Evolutionary conservation across 495 filamentous ascomycete species (phyloP).

Genomic region (Hyaloscypha hepaticicola): DNA sequence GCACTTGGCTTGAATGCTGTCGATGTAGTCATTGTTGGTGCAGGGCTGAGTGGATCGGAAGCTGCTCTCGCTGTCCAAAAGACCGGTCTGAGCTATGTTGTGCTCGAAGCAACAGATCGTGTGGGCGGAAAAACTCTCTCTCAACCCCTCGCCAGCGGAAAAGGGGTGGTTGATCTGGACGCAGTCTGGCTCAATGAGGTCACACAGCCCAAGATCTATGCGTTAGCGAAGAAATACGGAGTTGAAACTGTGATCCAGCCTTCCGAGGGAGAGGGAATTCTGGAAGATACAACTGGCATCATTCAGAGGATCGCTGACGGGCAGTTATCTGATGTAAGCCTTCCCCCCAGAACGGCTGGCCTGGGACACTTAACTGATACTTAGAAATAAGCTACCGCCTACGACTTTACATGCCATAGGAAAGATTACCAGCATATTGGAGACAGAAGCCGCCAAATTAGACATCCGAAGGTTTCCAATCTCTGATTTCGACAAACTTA

Average conservation of each 20-base stretch:
- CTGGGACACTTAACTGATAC: not conserved
- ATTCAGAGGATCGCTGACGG: conserved; percentile 34
- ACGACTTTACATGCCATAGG: not conserved
- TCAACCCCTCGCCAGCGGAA: conserved; percentile 24
- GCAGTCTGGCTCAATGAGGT: conserved; percentile 55
- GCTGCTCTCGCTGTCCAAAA: conserved; percentile 43
- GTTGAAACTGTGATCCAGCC: conserved; percentile 47
- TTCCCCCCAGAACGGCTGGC: not conserved
- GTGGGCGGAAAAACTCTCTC: conserved; percentile 53
- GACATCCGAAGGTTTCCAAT: not conserved
- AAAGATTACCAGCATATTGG: not conserved
- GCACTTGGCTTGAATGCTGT: not conserved
- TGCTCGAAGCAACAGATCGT: conserved; percentile 51
- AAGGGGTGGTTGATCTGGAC: conserved; percentile 46
- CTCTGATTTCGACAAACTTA: not conserved
- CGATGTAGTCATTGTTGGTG: conserved; percentile 52
- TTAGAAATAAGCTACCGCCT: not conserved
- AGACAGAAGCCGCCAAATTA: not conserved
- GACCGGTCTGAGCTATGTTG: conserved; percentile 41
- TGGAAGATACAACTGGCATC: conserved; percentile 37
- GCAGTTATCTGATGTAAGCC: conserved; percentile 35
- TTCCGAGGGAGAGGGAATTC: conserved; percentile 35
- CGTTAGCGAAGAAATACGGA: conserved; percentile 36
- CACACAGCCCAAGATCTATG: conserved; percentile 43
- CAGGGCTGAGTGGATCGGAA: conserved; percentile 47